These are phyloP conservation scores for Tetrapyrgos nigripes DNA, from an alignment of 1,284 basidiomycete species.

Conservation along the genomic window DNA sequence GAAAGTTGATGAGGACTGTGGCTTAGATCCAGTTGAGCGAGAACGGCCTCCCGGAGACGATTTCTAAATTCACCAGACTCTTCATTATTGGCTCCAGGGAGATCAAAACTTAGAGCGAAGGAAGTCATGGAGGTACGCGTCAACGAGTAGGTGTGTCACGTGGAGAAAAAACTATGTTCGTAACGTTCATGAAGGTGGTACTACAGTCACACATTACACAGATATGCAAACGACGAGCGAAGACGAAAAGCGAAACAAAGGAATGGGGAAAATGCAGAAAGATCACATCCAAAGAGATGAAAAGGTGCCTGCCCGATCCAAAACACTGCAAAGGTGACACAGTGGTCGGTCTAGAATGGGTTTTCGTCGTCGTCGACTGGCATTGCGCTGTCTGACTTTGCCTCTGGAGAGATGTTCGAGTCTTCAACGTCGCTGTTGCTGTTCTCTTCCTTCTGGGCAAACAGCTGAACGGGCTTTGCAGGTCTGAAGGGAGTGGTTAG, in stretches of 20 bases:
- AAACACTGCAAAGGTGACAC: background rate
- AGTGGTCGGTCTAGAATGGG: constrained; percentile 53
- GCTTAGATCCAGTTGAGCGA: constrained; percentile 1
- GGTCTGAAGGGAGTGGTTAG: constrained; percentile 44
- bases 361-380: constrained; percentile 63
- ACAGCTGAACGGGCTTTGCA: constrained; percentile 65
- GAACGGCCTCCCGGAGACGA: constrained; percentile 11
- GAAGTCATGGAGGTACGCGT: background rate
- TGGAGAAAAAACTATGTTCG: background rate
- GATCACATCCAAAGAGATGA: constrained; percentile 2
- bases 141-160: background rate
- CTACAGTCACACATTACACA: constrained; percentile 1
- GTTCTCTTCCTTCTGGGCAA: constrained; percentile 52
- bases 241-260: constrained; percentile 5
- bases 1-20: constrained; percentile 10
- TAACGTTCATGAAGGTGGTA: background rate
- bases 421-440: constrained; percentile 47
- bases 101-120: background rate
- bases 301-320: constrained; percentile 12
- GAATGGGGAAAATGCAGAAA: constrained; percentile 12
- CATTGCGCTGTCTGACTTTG: constrained; percentile 35
- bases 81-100: background rate
- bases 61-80: constrained; percentile 2
- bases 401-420: constrained; percentile 17
- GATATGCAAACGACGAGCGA: constrained; percentile 5